Evolutionary conservation across 1,284 basidiomycete genomes (phyloP), one percentile per base, ranked within the genome.

Genomic region (Fomitopsis schrenkii): DNA sequence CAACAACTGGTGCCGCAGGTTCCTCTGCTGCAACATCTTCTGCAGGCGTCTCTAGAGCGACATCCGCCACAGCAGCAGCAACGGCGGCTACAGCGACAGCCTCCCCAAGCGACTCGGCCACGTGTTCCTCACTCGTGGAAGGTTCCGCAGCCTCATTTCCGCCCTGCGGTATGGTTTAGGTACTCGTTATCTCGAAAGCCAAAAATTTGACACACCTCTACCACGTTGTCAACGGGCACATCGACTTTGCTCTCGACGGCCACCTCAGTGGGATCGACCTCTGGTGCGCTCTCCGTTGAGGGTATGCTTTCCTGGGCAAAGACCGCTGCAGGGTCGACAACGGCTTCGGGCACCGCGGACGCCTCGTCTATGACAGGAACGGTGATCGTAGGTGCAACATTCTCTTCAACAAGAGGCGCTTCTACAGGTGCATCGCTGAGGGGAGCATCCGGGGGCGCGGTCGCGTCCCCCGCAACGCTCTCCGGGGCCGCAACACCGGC

Each of bases 1-100:
- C 59, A 33, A 33, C 36, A 38, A 41, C 48, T 14, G 53, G 22
- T 26, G 28, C 19, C 30, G 14, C 15, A 26, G 53, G 40, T 8
- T 57, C 54, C 22, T 53, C 55, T 8, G 48, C 50, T 35, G 35
- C 45, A 17, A 42, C 60, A n/a, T 55, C 60, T 33, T 58, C 59
- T 15, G 30, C 44, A 45, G 59, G 22, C 6, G 46, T 17, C 6
- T 38, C 55, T 8, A 22, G 19, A 33, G 33, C 48, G 10, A 10
- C 58, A 26, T 50, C 48, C 14, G 42, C 33, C 7, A 42, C 48
- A 26, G 44, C 46, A 19, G 57, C 30, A n/a, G 44, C 57, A 26
- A 36, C 45, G 17, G 38, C 30, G 17, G n/a, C 42, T 26, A 19
- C 52, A 38, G 52, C 52, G 22, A 54, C 7, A 38, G 35, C 35